phyloP scores from a whole-genome alignment of 768 basidiomycete genomes.

The Lyophyllum atratum region DNA sequence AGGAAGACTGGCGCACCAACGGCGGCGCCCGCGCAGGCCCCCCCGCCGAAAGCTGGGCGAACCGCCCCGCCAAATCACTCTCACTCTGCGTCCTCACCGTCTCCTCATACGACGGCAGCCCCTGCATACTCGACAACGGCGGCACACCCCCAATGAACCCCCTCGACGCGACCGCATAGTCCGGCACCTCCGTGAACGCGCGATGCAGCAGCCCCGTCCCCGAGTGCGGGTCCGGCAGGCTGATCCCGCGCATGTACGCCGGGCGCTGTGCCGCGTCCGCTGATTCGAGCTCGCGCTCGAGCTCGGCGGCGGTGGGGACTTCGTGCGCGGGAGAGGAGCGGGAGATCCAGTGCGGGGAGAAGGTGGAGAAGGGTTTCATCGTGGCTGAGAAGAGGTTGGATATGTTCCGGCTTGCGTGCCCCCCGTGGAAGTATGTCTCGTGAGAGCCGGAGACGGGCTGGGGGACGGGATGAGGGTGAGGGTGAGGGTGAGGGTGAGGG shows the following conservation, averaged over 20 bases:
- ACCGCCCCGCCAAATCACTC: conserved; percentile 19
- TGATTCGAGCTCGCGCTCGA: conserved; percentile 7
- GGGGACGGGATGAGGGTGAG: conserved; percentile 12
- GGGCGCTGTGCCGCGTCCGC: conserved; percentile 14
- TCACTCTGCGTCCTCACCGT: conserved; percentile 33
- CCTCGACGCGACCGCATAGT: conserved; percentile 80
- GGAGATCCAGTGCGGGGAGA: conserved; percentile 42
- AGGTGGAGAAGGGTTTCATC: conserved; percentile 63
- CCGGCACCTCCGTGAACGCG: conserved; percentile 78
- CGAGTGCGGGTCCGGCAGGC: conserved; percentile 13
- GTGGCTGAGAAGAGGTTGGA: conserved; percentile 56
- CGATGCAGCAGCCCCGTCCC: conserved; percentile 50
- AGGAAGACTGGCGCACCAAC: not conserved
- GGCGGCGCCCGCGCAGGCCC: not conserved
- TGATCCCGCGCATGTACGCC: conserved; percentile 17
- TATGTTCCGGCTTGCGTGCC: conserved; percentile 51
- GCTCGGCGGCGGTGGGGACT: not conserved
- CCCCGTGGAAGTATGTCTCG: conserved; percentile 55
- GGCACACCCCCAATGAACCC: conserved; percentile 94
- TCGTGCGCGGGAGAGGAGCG: conserved; percentile 9
- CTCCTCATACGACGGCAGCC: conserved; percentile 89
- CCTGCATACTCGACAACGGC: conserved; percentile 73
- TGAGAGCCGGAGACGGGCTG: conserved; percentile 24
- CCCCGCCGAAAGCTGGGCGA: conserved; percentile 5
- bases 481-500: not conserved